These are phyloP conservation scores for Gymnopus androsaceus DNA, from an alignment of 1,284 basidiomycete genomes.

Conservation along the genomic window DNA sequence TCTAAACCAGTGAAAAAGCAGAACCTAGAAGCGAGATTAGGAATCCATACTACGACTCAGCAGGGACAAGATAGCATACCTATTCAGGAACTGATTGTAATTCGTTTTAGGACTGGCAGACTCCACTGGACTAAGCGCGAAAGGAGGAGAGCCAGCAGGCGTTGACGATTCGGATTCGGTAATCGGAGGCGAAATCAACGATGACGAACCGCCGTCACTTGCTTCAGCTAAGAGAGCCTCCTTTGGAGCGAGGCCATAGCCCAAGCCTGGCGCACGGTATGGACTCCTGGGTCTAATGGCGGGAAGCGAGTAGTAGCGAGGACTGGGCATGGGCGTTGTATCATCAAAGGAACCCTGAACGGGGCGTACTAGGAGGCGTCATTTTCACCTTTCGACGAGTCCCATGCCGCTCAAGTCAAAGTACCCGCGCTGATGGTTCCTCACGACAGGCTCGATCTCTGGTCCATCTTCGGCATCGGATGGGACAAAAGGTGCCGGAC, in stretches of 20 bases:
- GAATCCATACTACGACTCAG: too few relatives aligned
- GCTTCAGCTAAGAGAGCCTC: slow-evolving; percentile 7
- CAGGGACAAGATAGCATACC: slow-evolving; percentile 44
- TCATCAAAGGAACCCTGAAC: slow-evolving; percentile 22
- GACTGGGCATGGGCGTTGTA: slow-evolving; percentile 22
- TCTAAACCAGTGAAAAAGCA: slow-evolving; percentile 73
- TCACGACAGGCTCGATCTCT: slow-evolving; percentile 22
- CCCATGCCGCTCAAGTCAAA: slow-evolving; percentile 37
- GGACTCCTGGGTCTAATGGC: slow-evolving; percentile 22
- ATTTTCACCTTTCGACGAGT: slow-evolving; percentile 31
- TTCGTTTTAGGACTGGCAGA: slow-evolving; percentile 35
- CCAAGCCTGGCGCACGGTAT: slow-evolving; percentile 10
- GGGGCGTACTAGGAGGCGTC: slow-evolving; percentile 47
- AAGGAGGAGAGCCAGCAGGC: slow-evolving; percentile 19
- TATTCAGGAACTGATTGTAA: slow-evolving; percentile 65
- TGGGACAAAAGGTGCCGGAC: slow-evolving; percentile 22
- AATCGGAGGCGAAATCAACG: slow-evolving; percentile 10
- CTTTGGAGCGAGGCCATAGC: slow-evolving; percentile 4
- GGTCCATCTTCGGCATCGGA: slow-evolving; percentile 32
- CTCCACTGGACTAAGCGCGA: slow-evolving; percentile 18
- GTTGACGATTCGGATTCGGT: slow-evolving; percentile 14
- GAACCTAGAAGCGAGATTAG: slow-evolving; percentile 46
- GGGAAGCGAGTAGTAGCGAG: slow-evolving; percentile 36
- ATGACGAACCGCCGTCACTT: not conserved
- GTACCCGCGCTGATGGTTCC: slow-evolving; percentile 54